phyloP scores from a whole-genome alignment of 352 stramenopile species.

The Globisporangium spinosum region DNA sequence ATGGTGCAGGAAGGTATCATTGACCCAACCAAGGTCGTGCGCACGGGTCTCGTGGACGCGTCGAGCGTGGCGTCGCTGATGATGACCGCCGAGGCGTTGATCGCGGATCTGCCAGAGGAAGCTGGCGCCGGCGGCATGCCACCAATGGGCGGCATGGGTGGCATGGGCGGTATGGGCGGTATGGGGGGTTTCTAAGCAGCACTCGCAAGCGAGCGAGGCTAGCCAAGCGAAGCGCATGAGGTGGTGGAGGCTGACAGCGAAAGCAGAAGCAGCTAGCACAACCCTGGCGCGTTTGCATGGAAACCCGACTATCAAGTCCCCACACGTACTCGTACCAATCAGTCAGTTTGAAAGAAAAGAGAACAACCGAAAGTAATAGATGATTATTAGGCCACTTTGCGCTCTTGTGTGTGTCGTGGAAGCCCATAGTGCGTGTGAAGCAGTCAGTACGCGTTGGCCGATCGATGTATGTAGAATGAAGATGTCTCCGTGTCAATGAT shows the following conservation, averaged over 20 bases:
- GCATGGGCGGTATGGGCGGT: constrained; percentile 77
- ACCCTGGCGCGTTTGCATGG: not conserved
- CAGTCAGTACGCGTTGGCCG: no score
- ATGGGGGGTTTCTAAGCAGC: constrained; percentile 62
- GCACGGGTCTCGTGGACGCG: constrained; percentile 97
- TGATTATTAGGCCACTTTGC: constrained; percentile 31
- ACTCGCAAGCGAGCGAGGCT: not conserved
- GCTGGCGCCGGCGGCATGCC: constrained; percentile 39
- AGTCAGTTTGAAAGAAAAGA: constrained; percentile 16
- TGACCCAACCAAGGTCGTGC: constrained; percentile 97
- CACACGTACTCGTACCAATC: constrained; percentile 5
- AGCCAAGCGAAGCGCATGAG: not conserved
- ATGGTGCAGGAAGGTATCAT: constrained; percentile 99
- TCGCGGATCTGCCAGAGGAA: constrained; percentile 95
- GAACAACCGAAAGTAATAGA: constrained; percentile 35
- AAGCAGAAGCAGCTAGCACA: not conserved
- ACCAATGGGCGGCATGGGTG: constrained; percentile 82
- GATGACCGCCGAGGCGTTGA: constrained; percentile 99
- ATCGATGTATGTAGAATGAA: no score
- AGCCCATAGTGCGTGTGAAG: no score
- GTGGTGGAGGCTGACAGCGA: not conserved
- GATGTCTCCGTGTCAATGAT: no score
- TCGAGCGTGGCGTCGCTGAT: constrained; percentile 98
- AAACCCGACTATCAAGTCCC: not conserved
- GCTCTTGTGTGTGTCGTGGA: not conserved